Base-by-base conservation (phyloP, 768 basidiomycete species). In the Lyophyllum semitale region DNA sequence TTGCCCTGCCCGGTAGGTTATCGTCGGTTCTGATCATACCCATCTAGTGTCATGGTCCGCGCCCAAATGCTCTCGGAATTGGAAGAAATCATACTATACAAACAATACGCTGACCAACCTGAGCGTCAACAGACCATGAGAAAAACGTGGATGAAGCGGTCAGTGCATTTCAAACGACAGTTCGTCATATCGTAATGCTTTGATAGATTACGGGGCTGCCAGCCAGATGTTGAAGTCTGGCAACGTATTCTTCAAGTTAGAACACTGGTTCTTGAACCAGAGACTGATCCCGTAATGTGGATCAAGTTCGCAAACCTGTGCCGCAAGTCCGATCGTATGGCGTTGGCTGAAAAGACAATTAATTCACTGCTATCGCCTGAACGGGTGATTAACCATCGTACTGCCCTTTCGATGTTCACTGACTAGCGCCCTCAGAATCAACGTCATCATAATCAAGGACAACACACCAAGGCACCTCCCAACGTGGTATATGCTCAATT, bases 151-250 rank as follows among this genome's bases (percentile, higher is more conserved):
- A 93, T 96, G 86, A 95, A 94, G 67, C 82, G 96, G 93, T 93
- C 55, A 77, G 55, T 30, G 15, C 52, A 30, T 23, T 26, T 41
- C 1, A 22, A 37, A 26, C 1, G 41, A 3, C 12, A 7, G 15
- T 17, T 23, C 6, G 15, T 37, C 27, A 46, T 42, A 40, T 54
- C 30, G 51, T 41, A 7, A 42, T 12, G 43, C 4, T 42, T 4
- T 38, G 55, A 94, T 57, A 95, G 95, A 55, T 72, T 99, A 37
- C 89, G 93, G 75, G 97, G 95, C 1, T 98, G 95, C 71, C 95
- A 98, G 66, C 93, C 93, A 22, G 97, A 98, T 64, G 96, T 98
- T 30, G 97, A 99, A 71, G 94, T 97, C 4, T 99, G 97, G 97
- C 97, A 98, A 69, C 86, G 96, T 18, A 92, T 98, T 51, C 77